Evolutionary conservation across 139 green algal genomes (phyloP), one percentile per base, ranked within the genome.

Genomic region (Zygnema cylindricum): DNA sequence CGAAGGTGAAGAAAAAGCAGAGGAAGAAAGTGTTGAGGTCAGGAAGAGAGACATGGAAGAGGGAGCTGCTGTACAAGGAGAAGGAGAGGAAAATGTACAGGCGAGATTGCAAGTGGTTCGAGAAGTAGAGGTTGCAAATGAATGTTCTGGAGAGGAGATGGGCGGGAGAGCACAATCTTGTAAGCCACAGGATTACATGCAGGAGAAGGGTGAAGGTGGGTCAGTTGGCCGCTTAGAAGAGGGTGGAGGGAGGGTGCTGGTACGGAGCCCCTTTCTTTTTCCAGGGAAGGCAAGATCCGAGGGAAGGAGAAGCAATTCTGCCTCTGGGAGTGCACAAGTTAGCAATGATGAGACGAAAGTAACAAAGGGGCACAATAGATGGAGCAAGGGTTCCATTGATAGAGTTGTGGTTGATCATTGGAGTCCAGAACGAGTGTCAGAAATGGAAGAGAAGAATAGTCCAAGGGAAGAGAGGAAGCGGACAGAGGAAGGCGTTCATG

Each of bases 401-500:
- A 3, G 21, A 11, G 49, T 63, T 16, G 49, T 63, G 7, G 49
- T 63, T 25, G 16, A 63, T 16, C 11, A 23, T 7, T 25, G 7
- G 3, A 11, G 7, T 79, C 3, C 11, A 11, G 71, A 79, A 25
- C 3, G 71, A 79, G 7, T 23, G 36, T 7, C 11, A 3, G 3
- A 40, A 11, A 79, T 79, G 16, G 77, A 84, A 33, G 41, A 84
- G 3, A 49, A 41, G 3, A 16, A 16, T 16, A 11, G 71, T 41
- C 7, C 3, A 43, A 16, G 7, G 42, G 7, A 38, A 16, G 77
- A 84, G 11, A 33, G 76, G 25, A 16, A 43, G 77, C 2, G 76
- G 25, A 21, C 35, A n/a, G 3, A 84, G 77, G 32, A 84, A 54
- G n/a, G n/a, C n/a, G 71, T 55, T 41, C 36, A 79, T 79, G 71